phyloP scores from a whole-genome alignment of 495 filamentous ascomycete genomes.

The Jackrogersella multiformis region DNA sequence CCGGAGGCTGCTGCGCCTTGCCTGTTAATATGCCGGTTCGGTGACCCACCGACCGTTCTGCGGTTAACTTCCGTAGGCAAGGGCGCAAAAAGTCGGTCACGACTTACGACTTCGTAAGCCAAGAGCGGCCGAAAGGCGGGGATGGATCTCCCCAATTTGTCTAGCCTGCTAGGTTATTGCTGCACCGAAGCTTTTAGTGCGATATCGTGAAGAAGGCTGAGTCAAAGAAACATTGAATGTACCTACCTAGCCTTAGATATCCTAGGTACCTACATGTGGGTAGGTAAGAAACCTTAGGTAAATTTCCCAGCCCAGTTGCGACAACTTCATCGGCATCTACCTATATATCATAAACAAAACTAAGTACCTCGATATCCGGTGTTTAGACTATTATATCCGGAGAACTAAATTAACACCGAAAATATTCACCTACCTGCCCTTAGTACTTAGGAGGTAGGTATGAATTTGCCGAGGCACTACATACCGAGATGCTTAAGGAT shows the following conservation, averaged over 20 bases:
- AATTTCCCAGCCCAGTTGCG: no score
- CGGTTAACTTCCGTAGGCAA: slow-evolving; percentile 24
- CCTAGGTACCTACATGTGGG: no score
- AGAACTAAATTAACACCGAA: neutral
- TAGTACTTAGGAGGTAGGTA: neutral
- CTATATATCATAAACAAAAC: no score
- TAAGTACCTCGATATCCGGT: no score
- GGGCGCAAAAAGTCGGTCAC: slow-evolving; percentile 39
- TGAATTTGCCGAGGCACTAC: no score
- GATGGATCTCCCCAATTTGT: neutral
- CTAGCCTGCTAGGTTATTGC: neutral
- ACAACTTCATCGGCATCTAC: no score
- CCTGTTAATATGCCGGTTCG: slow-evolving; percentile 26
- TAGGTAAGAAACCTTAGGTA: no score
- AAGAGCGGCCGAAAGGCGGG: slow-evolving; percentile 34
- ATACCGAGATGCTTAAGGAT: neutral
- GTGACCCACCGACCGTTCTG: slow-evolving; percentile 30
- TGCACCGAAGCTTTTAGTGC: slow-evolving; percentile 19
- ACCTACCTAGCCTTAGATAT: no score
- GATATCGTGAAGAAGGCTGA: neutral
- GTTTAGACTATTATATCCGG: neutral
- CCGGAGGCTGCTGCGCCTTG: slow-evolving; percentile 40
- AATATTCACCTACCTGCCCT: neutral
- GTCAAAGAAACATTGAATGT: neutral
- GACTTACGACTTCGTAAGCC: slow-evolving; percentile 15